These are phyloP conservation scores for Gracilaria vermiculophylla DNA, from an alignment of 23 red algal species.

Conservation along the genomic window DNA sequence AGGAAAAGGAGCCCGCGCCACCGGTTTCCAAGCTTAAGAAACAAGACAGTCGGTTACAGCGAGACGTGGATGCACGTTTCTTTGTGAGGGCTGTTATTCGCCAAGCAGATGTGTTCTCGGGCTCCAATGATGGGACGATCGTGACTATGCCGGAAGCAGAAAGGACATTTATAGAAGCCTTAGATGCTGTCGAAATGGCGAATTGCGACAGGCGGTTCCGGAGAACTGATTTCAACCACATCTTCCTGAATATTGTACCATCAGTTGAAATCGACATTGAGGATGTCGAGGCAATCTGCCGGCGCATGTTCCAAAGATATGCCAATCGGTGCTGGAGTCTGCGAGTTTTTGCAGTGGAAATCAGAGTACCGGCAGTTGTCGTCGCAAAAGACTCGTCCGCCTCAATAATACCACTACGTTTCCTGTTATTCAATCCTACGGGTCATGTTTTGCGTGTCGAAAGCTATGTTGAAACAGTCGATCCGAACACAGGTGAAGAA, in stretches of 20 bases:
- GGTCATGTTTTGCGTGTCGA: conserved; percentile 92
- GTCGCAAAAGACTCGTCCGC: conserved; percentile 12
- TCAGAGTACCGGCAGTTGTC: conserved; percentile 64
- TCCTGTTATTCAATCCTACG: conserved; percentile 95
- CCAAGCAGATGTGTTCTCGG: conserved; percentile 81
- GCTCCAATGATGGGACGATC: conserved; percentile 59
- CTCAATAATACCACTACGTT: conserved; percentile 81
- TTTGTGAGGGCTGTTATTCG: conserved; percentile 97
- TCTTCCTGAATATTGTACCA: conserved; percentile 93
- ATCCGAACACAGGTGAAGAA: conserved; percentile 67
- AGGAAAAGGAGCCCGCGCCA: background rate
- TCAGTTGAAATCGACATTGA: conserved; percentile 85
- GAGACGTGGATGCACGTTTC: conserved; percentile 93
- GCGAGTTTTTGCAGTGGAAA: conserved; percentile 94
- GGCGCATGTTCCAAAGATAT: conserved; percentile 90
- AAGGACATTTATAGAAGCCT: conserved; percentile 86
- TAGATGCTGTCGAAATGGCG: conserved; percentile 98
- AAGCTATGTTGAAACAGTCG: conserved; percentile 89
- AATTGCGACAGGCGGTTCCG: conserved; percentile 91
- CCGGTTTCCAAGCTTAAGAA: background rate
- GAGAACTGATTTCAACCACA: conserved; percentile 94
- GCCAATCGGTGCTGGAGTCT: conserved; percentile 87
- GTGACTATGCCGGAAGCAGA: conserved; percentile 96
- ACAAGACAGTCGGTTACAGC: background rate
- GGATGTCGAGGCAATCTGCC: conserved; percentile 94